Evolutionary conservation across 257 asterid genomes (phyloP).

Genomic region (Nicotiana obtusifolia): DNA sequence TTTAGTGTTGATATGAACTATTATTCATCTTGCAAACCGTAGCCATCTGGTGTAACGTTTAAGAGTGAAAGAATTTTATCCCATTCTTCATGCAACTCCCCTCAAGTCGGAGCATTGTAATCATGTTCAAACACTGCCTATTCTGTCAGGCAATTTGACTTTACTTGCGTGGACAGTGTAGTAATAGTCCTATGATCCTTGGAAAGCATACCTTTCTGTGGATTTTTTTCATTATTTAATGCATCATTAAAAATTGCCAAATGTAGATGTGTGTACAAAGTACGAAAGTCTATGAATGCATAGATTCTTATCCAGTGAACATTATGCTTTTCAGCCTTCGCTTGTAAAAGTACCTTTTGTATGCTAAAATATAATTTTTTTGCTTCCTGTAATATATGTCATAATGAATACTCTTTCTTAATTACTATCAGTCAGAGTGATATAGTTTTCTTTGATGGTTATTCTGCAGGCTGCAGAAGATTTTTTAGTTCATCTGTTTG

Average conservation of each 20-base stretch:
- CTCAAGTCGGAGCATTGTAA: background rate
- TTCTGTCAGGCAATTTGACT: conserved; percentile 1
- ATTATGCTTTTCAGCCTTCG: background rate
- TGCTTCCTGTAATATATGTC: background rate
- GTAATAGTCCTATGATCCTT: background rate
- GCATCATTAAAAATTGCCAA: background rate
- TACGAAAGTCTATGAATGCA: background rate
- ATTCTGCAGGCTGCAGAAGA: conserved; percentile 9
- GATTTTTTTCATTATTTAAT: background rate
- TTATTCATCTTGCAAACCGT: background rate
- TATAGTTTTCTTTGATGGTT: background rate
- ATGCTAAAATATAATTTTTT: background rate
- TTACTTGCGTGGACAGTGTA: background rate
- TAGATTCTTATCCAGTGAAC: background rate
- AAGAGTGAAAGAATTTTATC: background rate
- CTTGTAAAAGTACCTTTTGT: background rate
- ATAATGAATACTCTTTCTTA: background rate
- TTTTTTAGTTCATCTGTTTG: conserved; percentile 54
- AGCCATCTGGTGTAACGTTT: background rate
- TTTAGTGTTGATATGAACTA: background rate
- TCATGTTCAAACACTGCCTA: background rate
- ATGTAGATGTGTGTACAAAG: background rate
- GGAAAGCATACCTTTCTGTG: background rate
- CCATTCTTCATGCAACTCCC: background rate
- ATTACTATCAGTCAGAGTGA: background rate